A percentile compares a stretch with the other conserved stretches of the same genome.
phyloP scores from a whole-genome alignment of 495 filamentous ascomycete genomes.

The Pyrenopolyporus hunteri region DNA sequence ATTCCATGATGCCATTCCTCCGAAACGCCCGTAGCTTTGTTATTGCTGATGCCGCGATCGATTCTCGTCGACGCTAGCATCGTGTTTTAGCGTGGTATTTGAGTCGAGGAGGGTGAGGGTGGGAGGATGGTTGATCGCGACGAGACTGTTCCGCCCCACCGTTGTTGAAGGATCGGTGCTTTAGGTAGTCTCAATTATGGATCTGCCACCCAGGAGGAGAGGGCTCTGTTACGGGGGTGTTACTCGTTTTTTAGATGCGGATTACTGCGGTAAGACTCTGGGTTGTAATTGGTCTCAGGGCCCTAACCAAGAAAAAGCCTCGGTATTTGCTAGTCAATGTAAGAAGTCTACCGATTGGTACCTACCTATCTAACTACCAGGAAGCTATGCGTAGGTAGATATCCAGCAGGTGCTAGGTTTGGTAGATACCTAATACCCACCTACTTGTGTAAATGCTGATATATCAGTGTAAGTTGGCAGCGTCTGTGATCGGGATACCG shows the following conservation, averaged over 20 bases:
- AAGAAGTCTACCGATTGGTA: no score
- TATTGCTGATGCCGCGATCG: neutral
- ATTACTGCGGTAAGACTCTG: neutral
- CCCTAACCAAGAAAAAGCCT: neutral
- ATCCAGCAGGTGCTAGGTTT: no score
- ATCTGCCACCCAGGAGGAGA: neutral
- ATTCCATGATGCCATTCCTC: slow-evolving; percentile 53
- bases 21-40: slow-evolving; percentile 9
- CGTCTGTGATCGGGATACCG: no score
- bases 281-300: neutral
- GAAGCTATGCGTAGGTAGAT: no score
- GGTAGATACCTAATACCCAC: no score
- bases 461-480: no score
- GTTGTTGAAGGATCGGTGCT: slow-evolving; percentile 13
- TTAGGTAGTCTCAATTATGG: slow-evolving; percentile 21
- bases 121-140: slow-evolving; percentile 13
- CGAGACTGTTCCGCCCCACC: slow-evolving; percentile 22
- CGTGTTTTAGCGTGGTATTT: slow-evolving; percentile 6
- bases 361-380: no score
- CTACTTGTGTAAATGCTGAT: no score
- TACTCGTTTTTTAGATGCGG: neutral
- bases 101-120: slow-evolving; percentile 1
- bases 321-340: no score
- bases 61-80: slow-evolving; percentile 14
- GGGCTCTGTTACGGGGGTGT: slow-evolving; percentile 6